Evolutionary conservation across 495 filamentous ascomycete genomes (phyloP).

Genomic region (Hyaloscypha finlandica): DNA sequence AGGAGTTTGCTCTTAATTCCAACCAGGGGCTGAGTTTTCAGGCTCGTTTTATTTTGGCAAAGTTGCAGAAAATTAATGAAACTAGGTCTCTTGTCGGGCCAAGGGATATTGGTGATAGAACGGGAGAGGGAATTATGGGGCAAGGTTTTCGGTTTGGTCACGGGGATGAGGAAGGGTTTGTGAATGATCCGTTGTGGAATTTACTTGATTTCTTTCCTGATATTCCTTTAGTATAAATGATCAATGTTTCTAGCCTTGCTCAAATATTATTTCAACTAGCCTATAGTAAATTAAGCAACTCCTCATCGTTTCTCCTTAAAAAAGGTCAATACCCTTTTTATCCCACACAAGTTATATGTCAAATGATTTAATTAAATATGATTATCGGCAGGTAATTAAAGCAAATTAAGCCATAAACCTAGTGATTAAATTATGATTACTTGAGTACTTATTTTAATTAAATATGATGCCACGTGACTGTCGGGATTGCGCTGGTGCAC

Average conservation of each 20-base stretch:
- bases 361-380: no score
- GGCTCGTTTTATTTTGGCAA: not conserved
- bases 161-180: not conserved
- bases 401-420: no score
- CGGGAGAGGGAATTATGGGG: not conserved
- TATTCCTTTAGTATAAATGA: not conserved
- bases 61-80: not conserved
- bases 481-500: constrained; percentile 47
- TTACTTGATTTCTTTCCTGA: not conserved
- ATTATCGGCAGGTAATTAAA: no score
- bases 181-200: not conserved
- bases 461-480: no score
- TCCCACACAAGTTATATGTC: no score
- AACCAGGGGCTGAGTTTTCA: not conserved
- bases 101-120: not conserved
- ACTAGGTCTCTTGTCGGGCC: not conserved
- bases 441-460: no score
- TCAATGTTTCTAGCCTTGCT: not conserved
- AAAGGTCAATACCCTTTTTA: no score
- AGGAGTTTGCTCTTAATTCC: not conserved
- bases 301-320: no score
- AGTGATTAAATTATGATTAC: no score
- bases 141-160: not conserved
- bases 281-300: no score
- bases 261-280: not conserved